Conservation (phyloP, 1,284 basidiomycete genomes). For the Ceratobasidium theobromae region DNA sequence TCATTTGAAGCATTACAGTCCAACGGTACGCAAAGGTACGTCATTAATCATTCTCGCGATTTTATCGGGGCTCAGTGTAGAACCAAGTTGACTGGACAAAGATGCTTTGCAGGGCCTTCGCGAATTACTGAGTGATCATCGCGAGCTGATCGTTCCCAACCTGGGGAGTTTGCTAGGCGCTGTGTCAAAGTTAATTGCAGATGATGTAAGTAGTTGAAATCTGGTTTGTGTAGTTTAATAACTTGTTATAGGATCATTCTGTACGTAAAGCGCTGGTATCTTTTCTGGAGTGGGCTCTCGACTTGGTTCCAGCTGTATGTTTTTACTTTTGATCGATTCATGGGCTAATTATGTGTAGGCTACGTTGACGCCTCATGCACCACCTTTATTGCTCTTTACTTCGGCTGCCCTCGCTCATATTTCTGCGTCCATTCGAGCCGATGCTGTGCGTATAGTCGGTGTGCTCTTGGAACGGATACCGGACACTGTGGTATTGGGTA, state of each 20-base stretch:
- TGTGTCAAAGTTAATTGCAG: slow-evolving; percentile 71
- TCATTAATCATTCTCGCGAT: neutral
- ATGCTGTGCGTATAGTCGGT: slow-evolving; percentile 82
- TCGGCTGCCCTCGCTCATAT: slow-evolving; percentile 94
- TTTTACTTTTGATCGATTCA: neutral
- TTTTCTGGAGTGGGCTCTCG: slow-evolving; percentile 69
- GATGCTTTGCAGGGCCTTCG: slow-evolving; percentile 82
- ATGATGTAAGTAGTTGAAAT: slow-evolving; percentile 60
- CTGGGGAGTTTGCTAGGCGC: slow-evolving; percentile 66
- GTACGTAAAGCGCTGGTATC: slow-evolving; percentile 49
- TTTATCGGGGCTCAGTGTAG: slow-evolving; percentile 7
- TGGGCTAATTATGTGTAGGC: slow-evolving; percentile 49
- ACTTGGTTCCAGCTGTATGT: slow-evolving; percentile 60
- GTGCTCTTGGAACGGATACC: slow-evolving; percentile 77
- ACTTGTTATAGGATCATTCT: slow-evolving; percentile 48
- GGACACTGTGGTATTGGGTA: slow-evolving; percentile 53
- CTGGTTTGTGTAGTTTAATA: slow-evolving; percentile 25
- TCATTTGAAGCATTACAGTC: slow-evolving; percentile 83
- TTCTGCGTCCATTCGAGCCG: slow-evolving; percentile 89
- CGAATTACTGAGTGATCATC: slow-evolving; percentile 74
- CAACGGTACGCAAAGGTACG: slow-evolving; percentile 69
- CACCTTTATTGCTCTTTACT: slow-evolving; percentile 77
- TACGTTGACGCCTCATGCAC: slow-evolving; percentile 68
- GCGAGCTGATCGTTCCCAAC: slow-evolving; percentile 56
- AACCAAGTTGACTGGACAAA: slow-evolving; percentile 40